Evolutionary conservation across 164 flowering plant genomes (phyloP), one percentile per base, ranked within the genome.

Genomic region (Kalanchoe fedtschenkoi): DNA sequence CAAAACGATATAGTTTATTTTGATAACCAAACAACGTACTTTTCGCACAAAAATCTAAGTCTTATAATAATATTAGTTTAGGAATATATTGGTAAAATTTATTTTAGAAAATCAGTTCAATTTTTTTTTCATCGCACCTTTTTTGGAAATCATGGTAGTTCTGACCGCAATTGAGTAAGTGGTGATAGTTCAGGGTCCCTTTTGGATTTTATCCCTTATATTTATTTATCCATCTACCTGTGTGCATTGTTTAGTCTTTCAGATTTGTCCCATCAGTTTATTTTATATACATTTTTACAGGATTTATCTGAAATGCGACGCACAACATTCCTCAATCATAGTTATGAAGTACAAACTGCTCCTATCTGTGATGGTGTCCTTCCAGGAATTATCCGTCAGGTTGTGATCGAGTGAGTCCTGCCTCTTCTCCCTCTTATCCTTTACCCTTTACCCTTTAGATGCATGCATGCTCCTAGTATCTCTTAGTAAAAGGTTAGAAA

Each of bases 311-410:
- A 51, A 28, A 51, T 32, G 15, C 56, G 26, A 51, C 32, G 32
- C 17, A 26, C 32, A 51, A 26, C 56, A 15, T 1, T 51, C 39
- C 11, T 9, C 29, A 51, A 51, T 51, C 5, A n/a, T 33, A 60
- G 75, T 60, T 76, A 74, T 68, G 96, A 88, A 79, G 80, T 90
- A 14, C 97, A 85, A 69, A 93, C 99, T n/a, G 92, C 97, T 68
- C 88, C 99, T 54, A 24, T 88, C 11, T 37, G 66, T 58, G 95
- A 83, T 66, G 91, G 96, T 70, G 80, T 90, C 53, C 96, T 93
- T 69, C 92, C 96, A 13, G 99, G 99, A 62, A 76, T 90, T 44
- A 70, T 87, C 33, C 88, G 95, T 29, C 84, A 88, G 70, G 57
- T 90, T 30, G 75, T 93, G 30, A 70, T 82, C 43, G 96, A 90